Base-by-base conservation (phyloP, 1,139 yeast species). In the Groenewaldozyma sp. region DNA sequence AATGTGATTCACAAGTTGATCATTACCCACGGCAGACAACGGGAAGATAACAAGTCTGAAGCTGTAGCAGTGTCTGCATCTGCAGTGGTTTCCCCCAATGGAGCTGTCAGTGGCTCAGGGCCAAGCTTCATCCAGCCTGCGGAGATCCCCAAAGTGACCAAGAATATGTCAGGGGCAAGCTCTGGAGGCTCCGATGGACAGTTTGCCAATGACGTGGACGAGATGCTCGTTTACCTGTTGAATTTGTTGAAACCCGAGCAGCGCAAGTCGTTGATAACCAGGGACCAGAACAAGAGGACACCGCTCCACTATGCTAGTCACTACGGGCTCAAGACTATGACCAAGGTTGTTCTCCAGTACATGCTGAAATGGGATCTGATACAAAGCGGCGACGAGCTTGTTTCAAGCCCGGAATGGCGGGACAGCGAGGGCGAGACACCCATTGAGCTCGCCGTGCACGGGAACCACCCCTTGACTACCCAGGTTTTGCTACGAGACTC, bases 281-380 rank as follows among this genome's bases (percentile, higher is more conserved):
- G 72, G 36, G 98, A 91, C 57, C 78, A 75, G 45, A 83, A 86
- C 54, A 69, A 69, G 43, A 72, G 96, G 47, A 82, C 95, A 1
- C 95, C 97, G 0, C 65, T 91, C 42, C 97, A 91, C 62, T 88
- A 88, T 59, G 78, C 95, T 13, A 80, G 94, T 1, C 94, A 84
- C 54, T 86, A 79, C 57, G 97, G 97, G 0, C 68, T 88, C 42
- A 76, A 74, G 45, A 74, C 73, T 38, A 75, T 80, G 32, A 69
- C 86, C 1, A 64, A 64, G 19, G 66, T 76, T 9, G 67, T 88
- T 27, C 61, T 87, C 20, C 67, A 68, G 28, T 73, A 68, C 52
- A 56, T 74, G 47, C 64, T 60, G 43, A 60, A 64, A 36, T 78
- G 82, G 83, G 61, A 60, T 2, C 64, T 71, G 31, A 66, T 75